Conservation (phyloP, 2,329 filamentous ascomycete genomes). For the Cladosporium sp. region DNA sequence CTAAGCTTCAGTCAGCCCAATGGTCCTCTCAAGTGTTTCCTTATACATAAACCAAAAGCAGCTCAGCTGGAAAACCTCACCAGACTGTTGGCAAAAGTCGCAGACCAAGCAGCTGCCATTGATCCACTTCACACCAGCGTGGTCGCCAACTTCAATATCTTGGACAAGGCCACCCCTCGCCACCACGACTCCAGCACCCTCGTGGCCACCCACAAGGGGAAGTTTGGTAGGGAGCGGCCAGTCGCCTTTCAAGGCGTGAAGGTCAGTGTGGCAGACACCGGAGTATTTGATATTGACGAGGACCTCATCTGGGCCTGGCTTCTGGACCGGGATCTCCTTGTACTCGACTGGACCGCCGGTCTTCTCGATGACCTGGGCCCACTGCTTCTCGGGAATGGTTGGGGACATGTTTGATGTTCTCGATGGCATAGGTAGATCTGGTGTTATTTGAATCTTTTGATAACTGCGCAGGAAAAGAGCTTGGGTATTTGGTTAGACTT, state of each 20-base stretch:
- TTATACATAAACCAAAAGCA: not conserved
- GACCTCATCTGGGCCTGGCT: conserved; percentile 83
- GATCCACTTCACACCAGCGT: conserved; percentile 87
- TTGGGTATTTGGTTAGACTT: not conserved
- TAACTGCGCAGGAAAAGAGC: not conserved
- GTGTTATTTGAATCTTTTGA: not conserved
- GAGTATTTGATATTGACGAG: conserved; percentile 88
- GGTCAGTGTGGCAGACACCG: conserved; percentile 87
- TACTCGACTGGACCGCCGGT: conserved; percentile 65
- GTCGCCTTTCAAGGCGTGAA: conserved; percentile 78
- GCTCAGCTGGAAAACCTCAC: conserved; percentile 62
- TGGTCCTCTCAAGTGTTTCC: too few relatives aligned
- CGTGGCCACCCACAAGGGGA: conserved; percentile 77
- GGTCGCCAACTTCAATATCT: conserved; percentile 76
- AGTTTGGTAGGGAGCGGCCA: conserved; percentile 83
- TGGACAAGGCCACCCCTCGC: conserved; percentile 71
- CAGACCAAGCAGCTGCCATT: conserved; percentile 83
- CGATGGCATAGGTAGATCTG: not conserved
- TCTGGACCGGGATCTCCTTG: conserved; percentile 77
- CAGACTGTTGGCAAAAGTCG: conserved; percentile 73
- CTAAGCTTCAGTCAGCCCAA: conserved; percentile 59
- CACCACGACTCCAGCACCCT: conserved; percentile 79
- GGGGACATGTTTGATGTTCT: not conserved
- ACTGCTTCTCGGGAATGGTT: conserved; percentile 71
- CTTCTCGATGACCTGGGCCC: conserved; percentile 87